Conservation (phyloP, 352 stramenopile genomes). For the Phytophthora cactorum region DNA sequence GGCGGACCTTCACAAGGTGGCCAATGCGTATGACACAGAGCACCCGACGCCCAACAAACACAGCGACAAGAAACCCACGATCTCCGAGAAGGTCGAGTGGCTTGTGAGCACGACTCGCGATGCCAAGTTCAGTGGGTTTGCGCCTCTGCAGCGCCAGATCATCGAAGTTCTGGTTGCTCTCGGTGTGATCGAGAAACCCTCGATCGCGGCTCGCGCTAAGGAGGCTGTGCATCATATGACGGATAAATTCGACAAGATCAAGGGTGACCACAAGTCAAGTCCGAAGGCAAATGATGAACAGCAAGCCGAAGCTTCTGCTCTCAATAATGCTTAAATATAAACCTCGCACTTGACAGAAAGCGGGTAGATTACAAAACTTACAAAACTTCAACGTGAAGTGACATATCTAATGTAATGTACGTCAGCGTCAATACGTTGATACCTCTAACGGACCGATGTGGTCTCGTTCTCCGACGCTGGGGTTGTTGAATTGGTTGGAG, state of each 20-base stretch:
- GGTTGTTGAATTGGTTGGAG: background rate
- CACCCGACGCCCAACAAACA: slow-evolving; percentile 17
- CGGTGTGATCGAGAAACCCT: slow-evolving; percentile 23
- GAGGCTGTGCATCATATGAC: slow-evolving; percentile 34
- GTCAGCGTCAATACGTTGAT: background rate
- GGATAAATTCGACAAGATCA: slow-evolving; percentile 18
- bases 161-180: slow-evolving; percentile 14
- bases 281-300: slow-evolving; percentile 9
- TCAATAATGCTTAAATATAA: background rate
- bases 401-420: background rate
- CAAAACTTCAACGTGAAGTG: too few species aligned
- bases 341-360: too few species aligned
- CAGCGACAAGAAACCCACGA: slow-evolving; percentile 28
- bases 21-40: slow-evolving; percentile 34
- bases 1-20: slow-evolving; percentile 34
- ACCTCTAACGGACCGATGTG: slow-evolving; percentile 28
- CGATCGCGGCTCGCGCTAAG: slow-evolving; percentile 31
- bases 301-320: background rate
- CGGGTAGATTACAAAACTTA: too few species aligned
- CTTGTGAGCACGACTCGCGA: slow-evolving; percentile 40
- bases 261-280: slow-evolving; percentile 11
- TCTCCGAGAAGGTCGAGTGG: slow-evolving; percentile 34
- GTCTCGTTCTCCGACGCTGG: slow-evolving; percentile 16
- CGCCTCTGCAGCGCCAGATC: slow-evolving; percentile 31
- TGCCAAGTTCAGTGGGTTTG: slow-evolving; percentile 29